A percentile compares a stretch with the other conserved stretches of the same genome.
These are phyloP conservation scores for Debaryomycetaceae sp. DNA, from an alignment of 1,139 yeast species.

Conservation along the genomic window DNA sequence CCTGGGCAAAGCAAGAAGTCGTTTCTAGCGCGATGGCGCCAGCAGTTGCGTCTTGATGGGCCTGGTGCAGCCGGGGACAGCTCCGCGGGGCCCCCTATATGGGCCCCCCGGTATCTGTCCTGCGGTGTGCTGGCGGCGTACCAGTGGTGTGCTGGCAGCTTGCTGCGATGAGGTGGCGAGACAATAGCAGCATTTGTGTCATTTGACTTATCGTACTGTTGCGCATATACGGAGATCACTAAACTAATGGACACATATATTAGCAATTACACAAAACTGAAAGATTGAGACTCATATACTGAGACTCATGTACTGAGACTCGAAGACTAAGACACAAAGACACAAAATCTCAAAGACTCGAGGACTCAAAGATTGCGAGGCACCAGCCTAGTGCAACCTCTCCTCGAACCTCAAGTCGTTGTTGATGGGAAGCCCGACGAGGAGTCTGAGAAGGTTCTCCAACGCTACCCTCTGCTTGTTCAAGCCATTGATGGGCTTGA, in stretches of 20 bases:
- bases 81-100: too few species aligned
- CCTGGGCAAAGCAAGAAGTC: too few species aligned
- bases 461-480: constrained; percentile 92
- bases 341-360: too few species aligned
- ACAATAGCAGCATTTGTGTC: not conserved
- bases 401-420: constrained; percentile 95
- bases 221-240: not conserved
- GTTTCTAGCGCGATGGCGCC: too few species aligned
- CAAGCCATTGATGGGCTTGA: constrained; percentile 86
- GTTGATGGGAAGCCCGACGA: constrained; percentile 85
- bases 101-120: too few species aligned
- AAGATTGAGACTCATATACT: not conserved
- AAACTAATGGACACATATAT: not conserved
- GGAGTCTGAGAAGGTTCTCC: constrained; percentile 84
- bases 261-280: not conserved
- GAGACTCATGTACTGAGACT: too few species aligned
- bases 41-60: too few species aligned
- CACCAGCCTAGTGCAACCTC: constrained; percentile 43
- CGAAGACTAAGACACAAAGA: not conserved
- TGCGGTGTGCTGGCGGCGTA: too few species aligned
- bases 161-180: not conserved
- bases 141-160: not conserved
- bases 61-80: too few species aligned
- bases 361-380: not conserved
- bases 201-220: not conserved